Conservation (phyloP, 2,329 filamentous ascomycete species). For the Cadophora gregata region DNA sequence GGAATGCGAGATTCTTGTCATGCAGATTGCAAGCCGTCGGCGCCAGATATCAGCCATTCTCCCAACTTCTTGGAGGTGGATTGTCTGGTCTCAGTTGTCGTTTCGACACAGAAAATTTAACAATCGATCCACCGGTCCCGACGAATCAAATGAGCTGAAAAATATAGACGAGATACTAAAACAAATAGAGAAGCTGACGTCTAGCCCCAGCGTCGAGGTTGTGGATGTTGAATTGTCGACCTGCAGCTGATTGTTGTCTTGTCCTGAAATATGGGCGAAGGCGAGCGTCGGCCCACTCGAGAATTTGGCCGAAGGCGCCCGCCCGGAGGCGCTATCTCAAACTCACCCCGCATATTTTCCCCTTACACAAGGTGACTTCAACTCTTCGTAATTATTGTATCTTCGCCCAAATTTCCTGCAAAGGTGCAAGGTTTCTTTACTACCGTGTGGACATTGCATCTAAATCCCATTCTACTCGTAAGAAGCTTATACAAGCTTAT, state of each 20-base stretch:
- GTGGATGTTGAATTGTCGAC: background rate
- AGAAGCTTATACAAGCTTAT: background rate
- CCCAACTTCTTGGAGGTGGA: background rate
- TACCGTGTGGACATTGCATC: background rate
- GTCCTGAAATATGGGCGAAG: background rate
- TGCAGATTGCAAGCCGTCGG: slow-evolving; percentile 6
- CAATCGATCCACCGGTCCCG: background rate
- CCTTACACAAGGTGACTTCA: background rate
- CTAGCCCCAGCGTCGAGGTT: background rate
- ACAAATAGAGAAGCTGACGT: background rate
- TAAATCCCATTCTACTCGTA: background rate
- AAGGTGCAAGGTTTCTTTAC: slow-evolving; percentile 5
- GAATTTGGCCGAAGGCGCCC: background rate
- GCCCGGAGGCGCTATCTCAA: slow-evolving; percentile 5
- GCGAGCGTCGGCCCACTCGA: slow-evolving; percentile 4
- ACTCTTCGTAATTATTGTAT: background rate
- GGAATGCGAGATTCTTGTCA: background rate
- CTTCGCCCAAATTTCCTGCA: background rate
- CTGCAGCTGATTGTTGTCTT: background rate
- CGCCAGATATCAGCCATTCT: background rate
- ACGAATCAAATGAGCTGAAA: background rate
- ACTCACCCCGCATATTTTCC: background rate
- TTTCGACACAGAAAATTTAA: background rate
- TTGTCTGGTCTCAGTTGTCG: background rate
- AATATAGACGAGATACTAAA: background rate